These are phyloP conservation scores for Lunularia cruciata DNA, from an alignment of 225 moss, liverwort and hornwort species.

Conservation along the genomic window DNA sequence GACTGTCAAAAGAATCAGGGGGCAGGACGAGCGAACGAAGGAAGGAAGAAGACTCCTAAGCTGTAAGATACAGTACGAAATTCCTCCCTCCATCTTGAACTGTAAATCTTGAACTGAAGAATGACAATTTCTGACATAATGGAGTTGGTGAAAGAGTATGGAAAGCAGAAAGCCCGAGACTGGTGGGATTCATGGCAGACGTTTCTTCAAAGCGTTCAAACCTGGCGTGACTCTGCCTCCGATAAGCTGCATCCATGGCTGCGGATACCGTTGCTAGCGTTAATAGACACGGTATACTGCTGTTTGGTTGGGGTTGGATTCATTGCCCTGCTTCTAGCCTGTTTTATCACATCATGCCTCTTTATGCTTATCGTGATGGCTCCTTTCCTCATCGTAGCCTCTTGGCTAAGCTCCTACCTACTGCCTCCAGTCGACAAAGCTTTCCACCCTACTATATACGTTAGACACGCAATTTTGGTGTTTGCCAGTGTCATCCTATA, in stretches of 20 bases:
- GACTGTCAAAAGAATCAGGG: no score
- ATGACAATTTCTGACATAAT: background rate
- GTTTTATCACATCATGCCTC: background rate
- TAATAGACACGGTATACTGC: background rate
- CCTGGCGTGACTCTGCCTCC: background rate
- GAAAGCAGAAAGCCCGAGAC: background rate
- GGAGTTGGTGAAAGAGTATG: background rate
- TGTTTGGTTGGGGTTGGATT: background rate
- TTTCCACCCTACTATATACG: background rate
- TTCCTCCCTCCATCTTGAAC: no score
- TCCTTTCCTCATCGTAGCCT: constrained; percentile 5
- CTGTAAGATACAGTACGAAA: no score
- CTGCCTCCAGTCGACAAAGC: constrained; percentile 3
- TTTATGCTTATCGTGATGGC: constrained; percentile 4
- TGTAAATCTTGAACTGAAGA: no score
- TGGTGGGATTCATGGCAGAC: background rate
- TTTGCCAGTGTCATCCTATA: background rate
- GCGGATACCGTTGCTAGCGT: constrained; percentile 1
- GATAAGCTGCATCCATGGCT: constrained; percentile 7
- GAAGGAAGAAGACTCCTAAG: no score
- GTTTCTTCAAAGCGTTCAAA: background rate
- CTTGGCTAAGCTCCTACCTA: constrained; percentile 10
- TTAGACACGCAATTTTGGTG: constrained; percentile 1
- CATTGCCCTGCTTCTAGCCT: no score
- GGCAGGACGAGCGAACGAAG: no score